Evolutionary conservation across 1,139 yeast species (phyloP).

Genomic region (Tardiomyces depauwii): DNA sequence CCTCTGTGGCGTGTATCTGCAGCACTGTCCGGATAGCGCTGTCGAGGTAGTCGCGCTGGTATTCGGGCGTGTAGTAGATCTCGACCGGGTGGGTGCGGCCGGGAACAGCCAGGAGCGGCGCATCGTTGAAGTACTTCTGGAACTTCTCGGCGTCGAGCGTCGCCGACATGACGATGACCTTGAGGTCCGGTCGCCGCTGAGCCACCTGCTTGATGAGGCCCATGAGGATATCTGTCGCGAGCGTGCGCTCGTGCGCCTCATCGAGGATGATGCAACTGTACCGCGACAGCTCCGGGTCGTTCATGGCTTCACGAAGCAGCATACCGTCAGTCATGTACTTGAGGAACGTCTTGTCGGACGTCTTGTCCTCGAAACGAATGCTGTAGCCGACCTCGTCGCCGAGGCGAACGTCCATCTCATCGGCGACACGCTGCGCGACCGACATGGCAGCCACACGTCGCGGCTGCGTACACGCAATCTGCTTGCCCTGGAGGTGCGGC

Average conservation of each 20-base stretch:
- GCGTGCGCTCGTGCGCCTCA: constrained; percentile 97
- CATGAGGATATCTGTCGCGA: constrained; percentile 95
- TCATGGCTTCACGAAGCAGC: constrained; percentile 96
- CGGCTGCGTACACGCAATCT: constrained; percentile 95
- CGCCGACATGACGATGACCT: constrained; percentile 93
- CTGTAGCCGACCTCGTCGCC: constrained; percentile 93
- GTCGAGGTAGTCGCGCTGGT: constrained; percentile 87
- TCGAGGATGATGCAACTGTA: constrained; percentile 89
- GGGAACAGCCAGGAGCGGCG: constrained; percentile 92
- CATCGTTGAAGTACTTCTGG: constrained; percentile 78
- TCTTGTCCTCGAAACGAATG: constrained; percentile 87
- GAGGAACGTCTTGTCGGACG: constrained; percentile 66
- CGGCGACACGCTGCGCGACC: constrained; percentile 92
- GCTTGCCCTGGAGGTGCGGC: constrained; percentile 67
- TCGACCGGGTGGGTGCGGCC: constrained; percentile 98
- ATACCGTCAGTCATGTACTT: constrained; percentile 99
- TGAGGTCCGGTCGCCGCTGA: constrained; percentile 71
- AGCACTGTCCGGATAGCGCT: constrained; percentile 91
- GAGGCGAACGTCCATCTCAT: constrained; percentile 83
- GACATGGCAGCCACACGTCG: constrained; percentile 98
- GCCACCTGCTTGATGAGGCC: constrained; percentile 82
- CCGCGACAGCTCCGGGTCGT: constrained; percentile 68
- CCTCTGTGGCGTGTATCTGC: constrained; percentile 95
- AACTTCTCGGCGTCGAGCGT: constrained; percentile 96
- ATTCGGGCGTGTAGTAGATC: constrained; percentile 92